Evolutionary conservation across 441 rosid species (phyloP), one percentile per base, ranked within the genome.

Genomic region (Mallotus japonicus): DNA sequence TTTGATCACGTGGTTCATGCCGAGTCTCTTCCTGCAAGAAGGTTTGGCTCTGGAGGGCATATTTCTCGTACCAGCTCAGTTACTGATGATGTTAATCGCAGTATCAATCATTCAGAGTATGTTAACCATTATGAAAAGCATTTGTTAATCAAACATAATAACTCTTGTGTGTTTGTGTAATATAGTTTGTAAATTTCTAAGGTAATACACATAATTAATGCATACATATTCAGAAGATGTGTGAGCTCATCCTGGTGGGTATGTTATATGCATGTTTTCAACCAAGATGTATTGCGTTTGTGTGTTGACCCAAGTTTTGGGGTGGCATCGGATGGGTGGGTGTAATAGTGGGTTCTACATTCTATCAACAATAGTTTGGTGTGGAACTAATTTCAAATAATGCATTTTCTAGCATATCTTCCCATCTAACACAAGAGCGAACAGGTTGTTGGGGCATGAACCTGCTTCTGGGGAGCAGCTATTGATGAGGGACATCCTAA

Each of bases 1-100:
- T 91, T 95, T 83, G 98, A 91, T 76, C 96, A 84, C 65, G 94
- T 95, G 78, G 87, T 88, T 87, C 80, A 77, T 56, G 90, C 86
- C 5, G 99, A 95, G 87, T 87, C 95, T 77, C 98, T 95, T 83
- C 97, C 97, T 61, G 81, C 68, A 60, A 89, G 62, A 46, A 93
- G 90, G 85, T 87, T 84, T 84, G 85, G 90, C 76, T 86, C 85
- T 57, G 88, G 93, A 66, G 87, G 85, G 77, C 89, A 84, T 76
- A 65, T 78, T 76, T 82, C 89, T 85, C 90, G 90, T 78, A 84
- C 97, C 73, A 88, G 87, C 83, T 89, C 95, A 49, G 92, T 93
- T 68, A 88, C 98, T 20, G 89, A 88, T 79, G 97, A 93, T 85
- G 86, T 93, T 63, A 89, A 85, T 82, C 94, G 90, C 81, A 89